Evolutionary conservation across 2,329 filamentous ascomycete genomes (phyloP), one percentile per base, ranked within the genome.

Genomic region (Verticillium albo-atrum): DNA sequence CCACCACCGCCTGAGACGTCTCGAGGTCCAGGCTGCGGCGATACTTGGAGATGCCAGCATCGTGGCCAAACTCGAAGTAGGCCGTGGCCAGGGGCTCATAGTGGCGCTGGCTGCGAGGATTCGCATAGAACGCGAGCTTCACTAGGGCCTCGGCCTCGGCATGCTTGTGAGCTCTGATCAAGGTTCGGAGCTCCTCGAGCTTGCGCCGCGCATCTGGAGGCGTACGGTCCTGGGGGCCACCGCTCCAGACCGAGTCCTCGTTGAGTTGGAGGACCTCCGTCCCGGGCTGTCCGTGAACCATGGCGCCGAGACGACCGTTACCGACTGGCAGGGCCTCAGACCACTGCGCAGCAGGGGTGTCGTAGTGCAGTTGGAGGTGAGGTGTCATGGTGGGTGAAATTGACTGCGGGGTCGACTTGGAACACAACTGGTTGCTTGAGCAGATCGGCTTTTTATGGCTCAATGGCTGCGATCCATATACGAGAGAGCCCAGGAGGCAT

Each of bases 161-260:
- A 50, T 74, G 68, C 6, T 61, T 60, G 7, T 73, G 73, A 3
- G 69, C 64, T 5, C 70, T 69, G 51, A 77, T 72, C 12, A 72
- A 64, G 35, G 69, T 62, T 58, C 74, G 69, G 14, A 77, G 62
- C 14, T 64, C 63, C 20, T 69, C 67, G 10, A 78, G 67, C 57
- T 74, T 70, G 55, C 63, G 56, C n/a, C 66, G 54, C 6, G 72
- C 70, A 35, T 68, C 67, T 47, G 68, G 66, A n/a, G 74, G 74
- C n/a, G 72, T 71, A 25, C 76, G 74, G 55, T 74, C 62, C 60
- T 75, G 72, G 3, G 69, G 68, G 3, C 71, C 71, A 42, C 75
- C 76, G 61, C 71, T 75, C 75, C 75, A 77, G n/a, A 76, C 69
- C 3, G 75, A 77, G 59, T 79, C 75, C 63, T 80, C 77, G 56